Evolutionary conservation across 1,284 basidiomycete species (phyloP), one percentile per base, ranked within the genome.

Genomic region (Ceratobasidium sp.): DNA sequence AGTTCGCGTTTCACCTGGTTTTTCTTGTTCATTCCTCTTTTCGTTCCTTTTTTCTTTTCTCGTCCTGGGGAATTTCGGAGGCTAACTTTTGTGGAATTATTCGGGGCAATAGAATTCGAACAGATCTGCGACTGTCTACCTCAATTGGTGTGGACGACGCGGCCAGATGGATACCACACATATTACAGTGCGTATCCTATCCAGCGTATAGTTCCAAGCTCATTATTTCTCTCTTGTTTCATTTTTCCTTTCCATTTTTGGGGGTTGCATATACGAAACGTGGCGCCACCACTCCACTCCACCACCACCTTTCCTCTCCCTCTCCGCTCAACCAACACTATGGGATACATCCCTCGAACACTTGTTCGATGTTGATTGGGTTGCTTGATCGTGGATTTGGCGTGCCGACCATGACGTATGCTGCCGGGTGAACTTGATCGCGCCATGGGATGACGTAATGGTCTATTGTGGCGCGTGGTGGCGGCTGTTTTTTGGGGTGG

Each of bases 111-210:
- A 69, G 66, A 69, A 41, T 69, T 69, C 41, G 66, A 69, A 28
- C 66, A 58, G 41, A 69, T 69, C 28, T 69, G 66, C 43, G 66
- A 69, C 23, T 69, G 66, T 47, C 43, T 69, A 13, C 66, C 66
- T 46, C 66, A 69, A 41, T 18, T 69, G 8, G 50, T 69, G 2
- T 69, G 66, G 66, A 69, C 66, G 26, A 69, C 50, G 13, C 35
- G 66, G 26, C 66, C 66, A 23, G 66, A 69, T 57, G 66, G 66
- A 6, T 69, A 69, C 30, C 66, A 69, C 30, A 69, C 66, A 9
- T 69, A 69, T 32, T 69, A 69, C 41, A 69, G 66, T 69, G 50
- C 55, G 66, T 69, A 35, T 3, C 26, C 52, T 5, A 5, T 32
- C 28, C 11, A 13, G 6, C 23, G 14, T n/a, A 23, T 30, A 28